Percentiles rank a stretch among this genome's conserved stretches.
Evolutionary conservation across 371 early-diverging fungal species (phyloP).

Genomic region (Apophysomyces ossiformis): DNA sequence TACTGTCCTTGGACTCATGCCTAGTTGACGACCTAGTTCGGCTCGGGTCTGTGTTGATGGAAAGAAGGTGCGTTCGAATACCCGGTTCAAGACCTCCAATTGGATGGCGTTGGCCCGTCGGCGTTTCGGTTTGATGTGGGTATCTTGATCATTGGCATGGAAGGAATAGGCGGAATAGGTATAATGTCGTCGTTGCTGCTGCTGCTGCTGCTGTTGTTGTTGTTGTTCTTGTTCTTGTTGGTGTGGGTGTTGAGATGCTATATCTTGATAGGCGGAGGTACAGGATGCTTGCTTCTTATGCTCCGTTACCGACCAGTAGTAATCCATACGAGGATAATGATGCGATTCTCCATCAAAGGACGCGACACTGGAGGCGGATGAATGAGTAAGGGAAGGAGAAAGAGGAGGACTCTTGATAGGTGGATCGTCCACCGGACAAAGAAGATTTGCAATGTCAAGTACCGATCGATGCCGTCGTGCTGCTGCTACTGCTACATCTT

Average conservation of each 20-base stretch:
- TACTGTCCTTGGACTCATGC: slow-evolving; percentile 81
- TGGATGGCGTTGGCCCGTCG: slow-evolving; percentile 50
- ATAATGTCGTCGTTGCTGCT: slow-evolving; percentile 18
- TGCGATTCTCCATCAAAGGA: neutral
- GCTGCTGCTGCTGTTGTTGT: neutral
- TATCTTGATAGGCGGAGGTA: no score
- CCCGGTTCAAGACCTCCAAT: slow-evolving; percentile 54
- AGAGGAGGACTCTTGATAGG: slow-evolving; percentile 31
- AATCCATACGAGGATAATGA: neutral
- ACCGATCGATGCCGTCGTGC: slow-evolving; percentile 27
- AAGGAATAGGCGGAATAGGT: slow-evolving; percentile 9
- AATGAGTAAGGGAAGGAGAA: slow-evolving; percentile 21
- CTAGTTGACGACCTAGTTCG: slow-evolving; percentile 79
- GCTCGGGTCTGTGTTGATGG: slow-evolving; percentile 77
- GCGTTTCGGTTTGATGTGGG: slow-evolving; percentile 42
- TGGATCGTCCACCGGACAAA: slow-evolving; percentile 16
- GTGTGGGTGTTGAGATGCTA: no score
- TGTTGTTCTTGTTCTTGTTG: no score
- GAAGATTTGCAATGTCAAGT: slow-evolving; percentile 36
- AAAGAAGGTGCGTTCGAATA: slow-evolving; percentile 60
- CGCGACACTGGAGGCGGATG: slow-evolving; percentile 1
- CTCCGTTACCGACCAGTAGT: neutral
- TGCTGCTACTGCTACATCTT: no score
- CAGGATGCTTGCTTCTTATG: neutral
- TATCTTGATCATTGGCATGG: neutral